Evolutionary conservation across 768 basidiomycete species (phyloP), one percentile per base, ranked within the genome.

Genomic region (Calocera viscosa): DNA sequence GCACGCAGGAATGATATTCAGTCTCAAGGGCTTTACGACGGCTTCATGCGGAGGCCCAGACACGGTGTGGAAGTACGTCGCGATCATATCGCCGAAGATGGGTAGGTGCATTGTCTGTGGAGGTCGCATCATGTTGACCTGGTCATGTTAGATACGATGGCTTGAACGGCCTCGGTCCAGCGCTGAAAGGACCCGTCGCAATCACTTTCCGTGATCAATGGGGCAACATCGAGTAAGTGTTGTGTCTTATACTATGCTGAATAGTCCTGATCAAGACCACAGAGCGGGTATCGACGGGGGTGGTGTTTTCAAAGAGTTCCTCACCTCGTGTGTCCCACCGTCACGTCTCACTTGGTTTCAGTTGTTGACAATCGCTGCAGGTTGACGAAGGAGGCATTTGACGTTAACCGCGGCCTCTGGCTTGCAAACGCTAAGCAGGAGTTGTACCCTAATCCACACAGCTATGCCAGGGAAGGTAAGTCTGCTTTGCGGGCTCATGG

Each of bases 261-360:
- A 24, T 24, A 17, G 43, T 19, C 3, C 33, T 65, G 60, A 33
- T 67, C 38, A 5, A 28, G 11, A 28, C 38, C 26, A 60, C 68
- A 90, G 89, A 75, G 86, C 88, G 19, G 95, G 94, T 0, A 95
- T 98, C 34, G 95, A 97, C 70, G 94, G 95, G 1, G 94, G 96
- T 1, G 96, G 96, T 0, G 87, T 98, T 2, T 98, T 96, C 81
- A 99, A 98, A 75, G 96, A 98, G 75, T 96, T 98, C 71, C 84
- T 98, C 72, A 99, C 94, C 1, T 74, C 74, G 78, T 81, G 66
- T 70, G 79, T 39, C 22, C 24, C 16, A 65, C 43, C 32, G n/a
- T 8, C 22, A 3, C 28, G 26, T 10, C 16, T 24, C 40, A 22
- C 32, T 19, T 28, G 28, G 65, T 19, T 16, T 26, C n/a, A 2